Evolutionary conservation across 1,284 basidiomycete species (phyloP).

Genomic region (Irpex sp.): DNA sequence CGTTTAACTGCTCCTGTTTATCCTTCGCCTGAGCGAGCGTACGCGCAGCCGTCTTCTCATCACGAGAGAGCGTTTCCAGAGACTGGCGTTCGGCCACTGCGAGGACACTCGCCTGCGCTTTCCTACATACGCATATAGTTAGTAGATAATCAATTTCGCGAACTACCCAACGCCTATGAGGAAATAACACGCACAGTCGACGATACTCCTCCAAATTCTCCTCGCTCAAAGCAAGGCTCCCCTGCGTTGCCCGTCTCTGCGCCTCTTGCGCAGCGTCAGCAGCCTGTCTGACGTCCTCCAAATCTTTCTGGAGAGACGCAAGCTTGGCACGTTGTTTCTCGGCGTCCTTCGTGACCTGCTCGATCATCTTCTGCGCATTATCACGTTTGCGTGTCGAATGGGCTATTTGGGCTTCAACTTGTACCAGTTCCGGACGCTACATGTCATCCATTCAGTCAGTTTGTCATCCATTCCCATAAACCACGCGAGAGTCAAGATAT

Average conservation of each 20-base stretch:
- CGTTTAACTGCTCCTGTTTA: conserved; percentile 64
- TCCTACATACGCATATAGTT: conserved; percentile 41
- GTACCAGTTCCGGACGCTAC: conserved; percentile 79
- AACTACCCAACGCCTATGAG: not conserved
- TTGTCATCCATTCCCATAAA: not conserved
- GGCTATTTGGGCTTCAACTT: conserved; percentile 82
- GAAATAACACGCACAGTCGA: conserved; percentile 54
- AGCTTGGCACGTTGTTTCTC: conserved; percentile 65
- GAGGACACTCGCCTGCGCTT: conserved; percentile 72
- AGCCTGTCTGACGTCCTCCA: conserved; percentile 63
- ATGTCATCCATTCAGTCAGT: not conserved
- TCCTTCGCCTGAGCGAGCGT: conserved; percentile 65
- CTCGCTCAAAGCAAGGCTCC: conserved; percentile 78
- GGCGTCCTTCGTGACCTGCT: conserved; percentile 69
- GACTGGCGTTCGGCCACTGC: conserved; percentile 88
- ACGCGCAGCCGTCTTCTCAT: conserved; percentile 74
- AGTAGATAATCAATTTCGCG: not conserved
- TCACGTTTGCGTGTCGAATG: conserved; percentile 80
- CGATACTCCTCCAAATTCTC: conserved; percentile 89
- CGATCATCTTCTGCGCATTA: conserved; percentile 62
- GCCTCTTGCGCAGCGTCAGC: conserved; percentile 82
- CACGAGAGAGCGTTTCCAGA: conserved; percentile 78
- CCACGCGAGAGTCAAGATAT: too few species aligned
- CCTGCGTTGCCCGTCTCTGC: conserved; percentile 69
- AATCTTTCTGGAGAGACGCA: conserved; percentile 55